Evolutionary conservation across 202 grass and related monocot genomes (phyloP).

Genomic region (Hordeum pubiflorum): DNA sequence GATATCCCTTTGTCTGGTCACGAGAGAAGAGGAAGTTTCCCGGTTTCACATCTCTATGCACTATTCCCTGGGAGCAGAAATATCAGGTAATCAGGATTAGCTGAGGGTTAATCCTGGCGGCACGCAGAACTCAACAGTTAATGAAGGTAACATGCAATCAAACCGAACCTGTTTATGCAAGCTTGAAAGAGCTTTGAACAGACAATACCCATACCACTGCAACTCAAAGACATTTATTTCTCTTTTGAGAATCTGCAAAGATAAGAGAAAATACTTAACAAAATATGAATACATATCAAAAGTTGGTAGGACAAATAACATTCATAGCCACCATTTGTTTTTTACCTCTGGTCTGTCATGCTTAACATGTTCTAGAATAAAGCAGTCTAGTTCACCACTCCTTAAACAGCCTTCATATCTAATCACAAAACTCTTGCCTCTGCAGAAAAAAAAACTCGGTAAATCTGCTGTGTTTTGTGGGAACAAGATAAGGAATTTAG

Average conservation of each 20-base stretch:
- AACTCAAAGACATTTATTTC: constrained; percentile 65
- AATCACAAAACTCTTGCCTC: constrained; percentile 63
- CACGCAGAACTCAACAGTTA: constrained; percentile 14
- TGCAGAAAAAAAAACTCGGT: constrained; percentile 34
- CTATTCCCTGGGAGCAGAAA: constrained; percentile 56
- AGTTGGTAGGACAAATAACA: constrained; percentile 1
- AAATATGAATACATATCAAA: constrained; percentile 8
- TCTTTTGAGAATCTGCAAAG: constrained; percentile 53
- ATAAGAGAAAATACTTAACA: constrained; percentile 21
- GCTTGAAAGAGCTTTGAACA: constrained; percentile 77
- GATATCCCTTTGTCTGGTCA: constrained; percentile 57
- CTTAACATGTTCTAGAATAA: constrained; percentile 85
- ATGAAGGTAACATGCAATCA: constrained; percentile 16
- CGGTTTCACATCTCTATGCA: constrained; percentile 92
- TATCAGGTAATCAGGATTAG: constrained; percentile 26
- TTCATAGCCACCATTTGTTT: constrained; percentile 7
- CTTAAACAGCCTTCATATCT: constrained; percentile 60
- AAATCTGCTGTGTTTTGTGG: neutral
- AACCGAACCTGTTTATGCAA: constrained; percentile 72
- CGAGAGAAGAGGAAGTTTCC: constrained; percentile 94
- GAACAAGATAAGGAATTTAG: constrained; percentile 1
- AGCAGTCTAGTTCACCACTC: constrained; percentile 66
- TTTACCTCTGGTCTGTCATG: constrained; percentile 94
- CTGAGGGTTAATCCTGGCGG: neutral
- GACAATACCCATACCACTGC: constrained; percentile 70